Base-by-base conservation (phyloP, 2,329 filamentous ascomycete species). In the Ceratocystis cacaofunesta region DNA sequence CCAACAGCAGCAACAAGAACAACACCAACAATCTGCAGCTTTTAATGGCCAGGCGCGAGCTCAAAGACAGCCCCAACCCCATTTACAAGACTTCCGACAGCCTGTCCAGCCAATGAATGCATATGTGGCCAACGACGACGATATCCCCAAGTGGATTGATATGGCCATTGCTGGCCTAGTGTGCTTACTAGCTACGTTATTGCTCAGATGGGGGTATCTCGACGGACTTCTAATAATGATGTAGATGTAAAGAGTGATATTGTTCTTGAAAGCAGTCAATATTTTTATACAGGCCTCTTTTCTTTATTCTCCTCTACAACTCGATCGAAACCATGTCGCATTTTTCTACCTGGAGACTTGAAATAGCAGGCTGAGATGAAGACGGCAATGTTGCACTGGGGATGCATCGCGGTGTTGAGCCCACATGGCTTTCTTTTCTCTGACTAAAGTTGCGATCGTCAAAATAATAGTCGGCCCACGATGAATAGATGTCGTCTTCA, bases 141-240 rank as follows among this genome's bases (percentile, higher is more conserved):
- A 78, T 1, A 81, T 89, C 17, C 82, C 86, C 1, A 76, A 85
- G 12, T 95, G 90, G 88, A 79, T 96, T 19, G 92, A 96, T 74
- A 84, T 89, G 68, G 82, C 86, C 46, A 96, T 96, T 69, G 83
- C 86, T 25, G 86, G 84, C 5, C 75, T 96, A 19, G 78, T 89
- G 0, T 79, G 89, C 15, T 78, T 88, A 30, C 76, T 96, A 22
- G 77, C 85, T 2, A 83, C 89, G 25, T 83, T 95, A 78, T 77
- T 96, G 25, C 68, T 83, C 66, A 85, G 83, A 25, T 64, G 63
- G 63, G 63, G 63, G 36, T 64, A 64, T 22, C 43, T 64, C 32
- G 63, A 64, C 36, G 32, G 55, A 57, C 30, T 65, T n/a, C 32
- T 60, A 19, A 36, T 41, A 10, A 58, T 50, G 30, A 25, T 64